Conservation (phyloP, 805 yeast species). For the Ogataea corticis region DNA sequence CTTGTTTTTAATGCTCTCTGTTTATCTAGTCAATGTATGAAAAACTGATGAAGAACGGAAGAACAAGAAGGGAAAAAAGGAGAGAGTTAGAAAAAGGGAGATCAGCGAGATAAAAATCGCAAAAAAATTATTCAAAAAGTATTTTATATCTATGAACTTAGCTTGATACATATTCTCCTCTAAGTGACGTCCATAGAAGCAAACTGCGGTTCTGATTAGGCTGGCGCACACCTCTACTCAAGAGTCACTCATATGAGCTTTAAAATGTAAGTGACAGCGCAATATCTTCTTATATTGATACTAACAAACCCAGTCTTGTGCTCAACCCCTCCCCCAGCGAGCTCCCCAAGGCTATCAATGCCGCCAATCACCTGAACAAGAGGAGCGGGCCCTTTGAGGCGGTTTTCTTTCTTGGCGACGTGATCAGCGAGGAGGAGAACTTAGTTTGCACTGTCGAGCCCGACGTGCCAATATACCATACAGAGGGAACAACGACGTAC, state of each 20-base stretch:
- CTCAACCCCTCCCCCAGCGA: slow-evolving; percentile 45
- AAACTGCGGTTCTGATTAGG: too few relatives aligned
- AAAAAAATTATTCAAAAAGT: background rate
- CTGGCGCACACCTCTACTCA: too few relatives aligned
- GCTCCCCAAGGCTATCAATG: slow-evolving; percentile 44
- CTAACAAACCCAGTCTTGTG: slow-evolving; percentile 33
- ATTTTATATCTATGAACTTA: too few relatives aligned
- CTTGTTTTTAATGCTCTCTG: background rate
- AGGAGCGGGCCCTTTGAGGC: slow-evolving; percentile 70
- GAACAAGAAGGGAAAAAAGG: background rate
- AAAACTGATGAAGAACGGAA: background rate
- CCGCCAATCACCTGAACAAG: slow-evolving; percentile 48
- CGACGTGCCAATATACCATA: slow-evolving; percentile 25
- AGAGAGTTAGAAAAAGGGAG: too few relatives aligned
- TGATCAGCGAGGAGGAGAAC: slow-evolving; percentile 18
- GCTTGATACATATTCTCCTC: too few relatives aligned
- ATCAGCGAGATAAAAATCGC: background rate
- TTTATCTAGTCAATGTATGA: background rate
- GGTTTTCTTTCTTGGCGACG: slow-evolving; percentile 53
- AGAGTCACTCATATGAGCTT: background rate
- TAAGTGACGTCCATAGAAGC: too few relatives aligned
- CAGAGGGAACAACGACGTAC: slow-evolving; percentile 22
- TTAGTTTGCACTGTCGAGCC: slow-evolving; percentile 19
- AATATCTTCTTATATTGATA: background rate
- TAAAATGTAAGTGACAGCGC: slow-evolving; percentile 2